Evolutionary conservation across 768 basidiomycete species (phyloP), one percentile per base, ranked within the genome.

Genomic region (Pleurotus platypus): DNA sequence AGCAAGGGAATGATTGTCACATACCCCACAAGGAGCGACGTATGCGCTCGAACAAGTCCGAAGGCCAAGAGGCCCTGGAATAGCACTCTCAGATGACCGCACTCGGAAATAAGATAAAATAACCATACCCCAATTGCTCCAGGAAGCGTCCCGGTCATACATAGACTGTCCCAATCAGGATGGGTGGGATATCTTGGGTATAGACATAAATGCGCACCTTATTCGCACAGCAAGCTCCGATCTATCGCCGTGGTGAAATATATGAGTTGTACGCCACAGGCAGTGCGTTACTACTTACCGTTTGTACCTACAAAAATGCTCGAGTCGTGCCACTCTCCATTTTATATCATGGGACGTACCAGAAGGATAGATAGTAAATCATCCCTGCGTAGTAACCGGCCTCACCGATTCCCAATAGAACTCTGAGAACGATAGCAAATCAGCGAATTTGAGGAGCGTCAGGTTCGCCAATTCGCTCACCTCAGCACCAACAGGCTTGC

Each of bases 311-410:
- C 42, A 13, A 4, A 16, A 24, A 1, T 16, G 24, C 27, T 15
- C 30, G 13, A 42, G n/a, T 42, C 5, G 20, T 22, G 20, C 3
- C 38, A 13, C 6, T n/a, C 38, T 42, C 11, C 4, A 16, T 13
- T 13, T 8, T 8, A 55, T 18, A 47, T 24, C 5, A 56, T 22
- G 27, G 30, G 5, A 18, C 43, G 5, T 80, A 82, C 82, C 82
- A 84, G 65, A 84, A 84, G 0, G 82, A 83, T 24, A 83, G 66
- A 61, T 84, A 84, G 58, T 84, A 84, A 4, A 84, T 82, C 78
- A 83, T 79, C 5, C 82, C 82, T 0, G 81, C 81, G 57, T 83
- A 83, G 58, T 78, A 84, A 1, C 82, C 82, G 0, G 81, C 81
- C 62, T 84, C 82, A 9, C 82, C 82, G n/a, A 84, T 82, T 6